A percentile compares a stretch with the other conserved stretches of the same genome.
Conservation (phyloP, 306 rosid species). For the Prunus mira region DNA sequence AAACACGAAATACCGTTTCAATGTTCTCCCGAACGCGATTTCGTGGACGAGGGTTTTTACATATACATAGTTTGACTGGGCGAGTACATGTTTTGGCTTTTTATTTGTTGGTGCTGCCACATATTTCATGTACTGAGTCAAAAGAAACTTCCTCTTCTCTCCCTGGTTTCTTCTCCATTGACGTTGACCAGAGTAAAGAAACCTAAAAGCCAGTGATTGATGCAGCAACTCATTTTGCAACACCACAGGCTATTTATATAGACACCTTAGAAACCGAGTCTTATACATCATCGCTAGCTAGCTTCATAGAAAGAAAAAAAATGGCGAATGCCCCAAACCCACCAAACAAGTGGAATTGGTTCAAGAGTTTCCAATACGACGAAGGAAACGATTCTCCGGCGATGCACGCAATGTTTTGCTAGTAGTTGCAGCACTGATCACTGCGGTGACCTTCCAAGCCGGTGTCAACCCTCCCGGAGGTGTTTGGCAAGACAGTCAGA, state of each 20-base stretch:
- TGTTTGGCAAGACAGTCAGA: slow-evolving; percentile 28
- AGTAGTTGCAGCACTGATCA: slow-evolving; percentile 26
- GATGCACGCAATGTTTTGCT: slow-evolving; percentile 29
- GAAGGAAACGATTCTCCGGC: neutral
- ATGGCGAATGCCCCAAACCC: neutral
- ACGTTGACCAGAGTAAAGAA: neutral
- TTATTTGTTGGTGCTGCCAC: neutral
- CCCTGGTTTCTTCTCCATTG: neutral
- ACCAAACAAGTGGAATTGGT: slow-evolving; percentile 8
- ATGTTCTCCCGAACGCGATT: too few species aligned
- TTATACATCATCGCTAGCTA: neutral
- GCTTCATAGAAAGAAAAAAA: neutral
- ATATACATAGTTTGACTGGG: neutral
- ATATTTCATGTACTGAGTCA: neutral
- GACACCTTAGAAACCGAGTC: neutral
- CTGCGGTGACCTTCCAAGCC: slow-evolving; percentile 42
- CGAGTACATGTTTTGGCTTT: too few species aligned
- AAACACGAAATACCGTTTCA: too few species aligned
- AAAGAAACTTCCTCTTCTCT: neutral
- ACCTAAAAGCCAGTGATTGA: neutral
- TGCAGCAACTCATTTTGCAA: neutral
- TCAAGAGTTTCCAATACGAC: slow-evolving; percentile 21
- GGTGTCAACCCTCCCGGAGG: slow-evolving; percentile 46
- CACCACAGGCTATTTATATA: neutral
- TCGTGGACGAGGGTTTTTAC: too few species aligned